Evolutionary conservation across 768 basidiomycete genomes (phyloP).

Genomic region (Ramaria sp.): DNA sequence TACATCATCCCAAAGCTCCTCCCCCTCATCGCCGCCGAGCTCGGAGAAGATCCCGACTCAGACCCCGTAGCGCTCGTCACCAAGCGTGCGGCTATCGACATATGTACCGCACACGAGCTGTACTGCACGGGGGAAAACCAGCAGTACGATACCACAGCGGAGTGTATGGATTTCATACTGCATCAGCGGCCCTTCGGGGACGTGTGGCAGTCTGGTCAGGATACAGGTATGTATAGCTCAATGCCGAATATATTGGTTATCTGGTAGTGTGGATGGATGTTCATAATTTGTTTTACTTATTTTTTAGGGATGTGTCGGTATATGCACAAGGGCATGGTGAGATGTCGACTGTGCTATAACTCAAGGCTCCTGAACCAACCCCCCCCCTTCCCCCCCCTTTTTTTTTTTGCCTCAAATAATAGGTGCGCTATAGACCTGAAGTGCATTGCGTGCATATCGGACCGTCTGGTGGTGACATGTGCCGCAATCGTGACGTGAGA

Average conservation of each 20-base stretch:
- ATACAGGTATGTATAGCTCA: not conserved
- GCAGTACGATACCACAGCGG: not conserved
- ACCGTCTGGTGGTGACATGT: not conserved
- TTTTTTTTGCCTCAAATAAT: too few relatives aligned
- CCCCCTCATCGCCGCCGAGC: not conserved
- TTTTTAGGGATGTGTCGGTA: not conserved
- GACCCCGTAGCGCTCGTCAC: not conserved
- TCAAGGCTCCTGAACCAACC: too few relatives aligned
- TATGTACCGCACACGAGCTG: not conserved
- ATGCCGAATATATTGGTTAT: not conserved
- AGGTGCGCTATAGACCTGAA: not conserved
- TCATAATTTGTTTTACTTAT: too few relatives aligned
- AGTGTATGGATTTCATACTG: not conserved
- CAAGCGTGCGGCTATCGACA: not conserved
- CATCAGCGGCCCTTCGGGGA: not conserved
- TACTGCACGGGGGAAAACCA: not conserved
- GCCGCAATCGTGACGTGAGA: not conserved
- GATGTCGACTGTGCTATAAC: not conserved
- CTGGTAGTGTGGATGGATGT: not conserved
- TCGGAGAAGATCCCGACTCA: not conserved
- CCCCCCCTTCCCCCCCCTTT: too few relatives aligned
- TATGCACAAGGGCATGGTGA: conserved; percentile 1
- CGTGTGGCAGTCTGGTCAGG: not conserved
- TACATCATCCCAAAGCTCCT: not conserved
- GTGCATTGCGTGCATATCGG: not conserved